Percentiles rank a stretch among this genome's conserved stretches.
phyloP scores from a whole-genome alignment of 2,329 filamentous ascomycete genomes.

The Talaromyces sp. region DNA sequence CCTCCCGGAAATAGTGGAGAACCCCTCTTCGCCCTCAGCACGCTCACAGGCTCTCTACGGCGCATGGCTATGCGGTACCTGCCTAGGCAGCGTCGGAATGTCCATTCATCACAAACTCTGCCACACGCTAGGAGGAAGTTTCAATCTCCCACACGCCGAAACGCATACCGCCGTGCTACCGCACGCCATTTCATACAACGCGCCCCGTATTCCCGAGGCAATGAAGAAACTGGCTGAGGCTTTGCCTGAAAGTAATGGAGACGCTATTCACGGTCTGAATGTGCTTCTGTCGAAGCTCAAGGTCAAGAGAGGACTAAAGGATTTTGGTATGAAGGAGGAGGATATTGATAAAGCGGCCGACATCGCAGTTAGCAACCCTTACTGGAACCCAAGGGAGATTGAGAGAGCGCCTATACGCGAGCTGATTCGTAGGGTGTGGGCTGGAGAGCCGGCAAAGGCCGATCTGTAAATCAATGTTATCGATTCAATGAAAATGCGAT shows the following conservation, averaged over 20 bases:
- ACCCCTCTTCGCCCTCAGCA: conserved; percentile 46
- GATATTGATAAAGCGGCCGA: conserved; percentile 60
- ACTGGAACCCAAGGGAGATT: conserved; percentile 58
- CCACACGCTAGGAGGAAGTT: conserved; percentile 62
- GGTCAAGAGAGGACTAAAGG: conserved; percentile 53
- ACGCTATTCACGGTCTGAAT: conserved; percentile 58
- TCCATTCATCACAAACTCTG: conserved; percentile 66
- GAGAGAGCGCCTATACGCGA: conserved; percentile 54
- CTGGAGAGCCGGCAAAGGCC: conserved; percentile 56
- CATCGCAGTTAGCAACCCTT: conserved; percentile 57
- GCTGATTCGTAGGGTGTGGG: conserved; percentile 59
- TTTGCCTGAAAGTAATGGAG: conserved; percentile 56
- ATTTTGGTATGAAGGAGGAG: conserved; percentile 58
- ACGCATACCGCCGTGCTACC: conserved; percentile 63
- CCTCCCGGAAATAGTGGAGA: conserved; percentile 52
- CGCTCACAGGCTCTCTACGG: conserved; percentile 58
- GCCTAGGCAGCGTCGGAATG: conserved; percentile 60
- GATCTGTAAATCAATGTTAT: conserved; percentile 42
- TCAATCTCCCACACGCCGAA: conserved; percentile 63
- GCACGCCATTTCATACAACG: conserved; percentile 62
- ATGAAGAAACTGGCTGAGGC: conserved; percentile 54
- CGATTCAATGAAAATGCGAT: background rate
- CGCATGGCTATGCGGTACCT: conserved; percentile 63
- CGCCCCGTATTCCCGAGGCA: conserved; percentile 51
- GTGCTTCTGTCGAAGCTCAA: conserved; percentile 52